A percentile compares a stretch with the other conserved stretches of the same genome.
Conservation (phyloP, 2,329 filamentous ascomycete genomes). For the Aspergillus sclerotialis region DNA sequence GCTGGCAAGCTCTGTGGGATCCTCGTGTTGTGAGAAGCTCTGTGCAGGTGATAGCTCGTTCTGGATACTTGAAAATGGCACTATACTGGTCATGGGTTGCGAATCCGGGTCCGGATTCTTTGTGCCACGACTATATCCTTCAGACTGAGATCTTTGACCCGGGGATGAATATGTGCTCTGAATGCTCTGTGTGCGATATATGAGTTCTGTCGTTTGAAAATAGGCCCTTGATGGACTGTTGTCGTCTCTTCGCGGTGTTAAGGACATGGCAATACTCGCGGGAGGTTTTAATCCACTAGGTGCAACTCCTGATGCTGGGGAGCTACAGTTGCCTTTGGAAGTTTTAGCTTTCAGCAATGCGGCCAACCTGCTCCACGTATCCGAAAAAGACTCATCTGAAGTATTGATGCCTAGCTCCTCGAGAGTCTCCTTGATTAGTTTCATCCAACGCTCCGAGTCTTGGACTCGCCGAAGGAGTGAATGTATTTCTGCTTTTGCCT, state of each 20-base stretch:
- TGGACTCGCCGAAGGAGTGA: slow-evolving; percentile 17
- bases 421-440: slow-evolving; percentile 14
- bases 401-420: slow-evolving; percentile 9
- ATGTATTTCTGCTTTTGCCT: slow-evolving; percentile 17
- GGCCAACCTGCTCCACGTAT: slow-evolving; percentile 9
- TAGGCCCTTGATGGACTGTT: slow-evolving; percentile 1
- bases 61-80: slow-evolving; percentile 27
- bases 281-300: slow-evolving; percentile 2
- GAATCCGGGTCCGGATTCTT: slow-evolving; percentile 3
- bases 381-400: slow-evolving; percentile 10
- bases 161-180: slow-evolving; percentile 7
- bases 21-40: slow-evolving; percentile 11
- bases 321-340: no score
- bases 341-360: not conserved
- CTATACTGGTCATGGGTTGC: slow-evolving; percentile 13
- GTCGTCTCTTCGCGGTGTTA: not conserved
- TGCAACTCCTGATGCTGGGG: no score
- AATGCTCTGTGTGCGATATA: slow-evolving; percentile 12
- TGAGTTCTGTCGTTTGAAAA: slow-evolving; percentile 12
- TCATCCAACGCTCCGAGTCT: slow-evolving; percentile 17
- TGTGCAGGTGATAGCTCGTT: slow-evolving; percentile 11
- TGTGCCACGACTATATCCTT: not conserved
- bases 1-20: slow-evolving; percentile 20
- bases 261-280: not conserved
- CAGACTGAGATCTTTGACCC: not conserved